Evolutionary conservation across 2,329 filamentous ascomycete species (phyloP).

Genomic region (Ramularia endophylla): DNA sequence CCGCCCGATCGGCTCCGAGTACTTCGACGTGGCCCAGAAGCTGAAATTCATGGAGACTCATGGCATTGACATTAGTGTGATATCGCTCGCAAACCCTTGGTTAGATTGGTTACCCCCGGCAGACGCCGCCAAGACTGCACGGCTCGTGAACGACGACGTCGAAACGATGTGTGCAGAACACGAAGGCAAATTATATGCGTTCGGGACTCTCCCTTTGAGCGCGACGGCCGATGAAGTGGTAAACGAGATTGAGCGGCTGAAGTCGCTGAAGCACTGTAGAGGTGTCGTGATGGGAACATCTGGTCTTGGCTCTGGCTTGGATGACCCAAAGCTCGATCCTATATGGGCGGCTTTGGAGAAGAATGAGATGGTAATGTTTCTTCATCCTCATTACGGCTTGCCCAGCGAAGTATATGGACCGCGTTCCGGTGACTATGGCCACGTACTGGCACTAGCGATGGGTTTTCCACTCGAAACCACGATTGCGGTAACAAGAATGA

Average conservation of each 20-base stretch:
- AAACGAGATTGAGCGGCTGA: constrained; percentile 58
- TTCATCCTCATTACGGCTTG: constrained; percentile 90
- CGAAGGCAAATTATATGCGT: constrained; percentile 69
- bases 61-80: constrained; percentile 72
- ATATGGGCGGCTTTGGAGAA: constrained; percentile 66
- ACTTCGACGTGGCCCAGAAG: constrained; percentile 73
- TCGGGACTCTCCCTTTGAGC: constrained; percentile 73
- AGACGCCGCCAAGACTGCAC: constrained; percentile 59
- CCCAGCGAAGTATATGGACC: constrained; percentile 75
- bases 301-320: constrained; percentile 71
- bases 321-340: constrained; percentile 67
- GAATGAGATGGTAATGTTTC: constrained; percentile 63
- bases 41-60: constrained; percentile 84
- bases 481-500: constrained; percentile 82
- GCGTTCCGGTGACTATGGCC: constrained; percentile 68
- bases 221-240: constrained; percentile 57
- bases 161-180: constrained; percentile 62
- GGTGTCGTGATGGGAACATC: constrained; percentile 87
- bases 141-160: constrained; percentile 71
- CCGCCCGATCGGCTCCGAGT: constrained; percentile 76
- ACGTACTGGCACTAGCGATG: constrained; percentile 77
- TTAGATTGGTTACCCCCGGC: constrained; percentile 68
- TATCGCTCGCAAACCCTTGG: constrained; percentile 91
- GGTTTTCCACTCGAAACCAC: constrained; percentile 93
- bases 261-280: constrained; percentile 59